Conservation (phyloP, 257 asterid genomes). For the Oldenlandia corymbosa region DNA sequence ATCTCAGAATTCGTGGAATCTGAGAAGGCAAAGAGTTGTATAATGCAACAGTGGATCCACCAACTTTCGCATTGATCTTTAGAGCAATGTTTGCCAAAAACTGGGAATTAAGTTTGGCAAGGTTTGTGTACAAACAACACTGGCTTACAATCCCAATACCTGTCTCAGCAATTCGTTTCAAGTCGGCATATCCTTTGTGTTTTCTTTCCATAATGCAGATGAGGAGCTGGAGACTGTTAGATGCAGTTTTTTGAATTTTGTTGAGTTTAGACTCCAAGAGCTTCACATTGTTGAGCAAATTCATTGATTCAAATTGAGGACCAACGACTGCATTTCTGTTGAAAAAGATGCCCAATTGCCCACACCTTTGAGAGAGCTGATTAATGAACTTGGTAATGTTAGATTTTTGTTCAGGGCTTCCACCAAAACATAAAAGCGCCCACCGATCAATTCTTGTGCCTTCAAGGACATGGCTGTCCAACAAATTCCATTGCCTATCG, state of each 20-base stretch:
- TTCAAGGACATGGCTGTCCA: slow-evolving; percentile 82
- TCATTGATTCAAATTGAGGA: slow-evolving; percentile 84
- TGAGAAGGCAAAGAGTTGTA: slow-evolving; percentile 65
- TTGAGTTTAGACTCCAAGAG: slow-evolving; percentile 68
- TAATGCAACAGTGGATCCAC: slow-evolving; percentile 89
- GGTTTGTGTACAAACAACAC: slow-evolving; percentile 78
- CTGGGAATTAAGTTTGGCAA: slow-evolving; percentile 57
- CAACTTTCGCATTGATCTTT: slow-evolving; percentile 90
- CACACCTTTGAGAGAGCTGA: slow-evolving; percentile 73
- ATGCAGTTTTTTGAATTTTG: slow-evolving; percentile 52
- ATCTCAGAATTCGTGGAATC: slow-evolving; percentile 64
- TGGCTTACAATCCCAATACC: slow-evolving; percentile 73
- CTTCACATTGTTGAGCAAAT: slow-evolving; percentile 63
- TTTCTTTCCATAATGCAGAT: slow-evolving; percentile 91
- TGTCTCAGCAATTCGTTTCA: slow-evolving; percentile 88
- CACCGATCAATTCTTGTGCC: slow-evolving; percentile 75
- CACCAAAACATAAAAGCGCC: slow-evolving; percentile 85
- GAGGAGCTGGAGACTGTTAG: slow-evolving; percentile 69
- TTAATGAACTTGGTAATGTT: slow-evolving; percentile 56
- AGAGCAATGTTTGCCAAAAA: slow-evolving; percentile 85
- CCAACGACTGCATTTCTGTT: slow-evolving; percentile 40
- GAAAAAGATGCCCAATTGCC: slow-evolving; percentile 71
- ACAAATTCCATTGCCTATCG: slow-evolving; percentile 92
- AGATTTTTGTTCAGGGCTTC: slow-evolving; percentile 63
- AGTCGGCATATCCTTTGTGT: slow-evolving; percentile 90